Evolutionary conservation across 306 rosid species (phyloP).

Genomic region (Malus asiatica): DNA sequence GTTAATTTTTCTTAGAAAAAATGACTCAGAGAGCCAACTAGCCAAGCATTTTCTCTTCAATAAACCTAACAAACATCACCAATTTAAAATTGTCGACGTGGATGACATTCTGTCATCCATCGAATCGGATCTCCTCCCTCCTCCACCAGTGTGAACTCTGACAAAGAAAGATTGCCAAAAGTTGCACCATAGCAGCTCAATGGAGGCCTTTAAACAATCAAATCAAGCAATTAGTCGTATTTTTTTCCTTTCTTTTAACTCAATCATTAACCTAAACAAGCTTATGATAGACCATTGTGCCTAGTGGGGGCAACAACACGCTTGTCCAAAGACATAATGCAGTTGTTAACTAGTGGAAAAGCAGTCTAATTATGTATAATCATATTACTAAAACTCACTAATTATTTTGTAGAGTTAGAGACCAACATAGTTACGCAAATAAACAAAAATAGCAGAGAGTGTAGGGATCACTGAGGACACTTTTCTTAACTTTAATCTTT

Average conservation of each 20-base stretch:
- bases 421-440: slow-evolving; percentile 64
- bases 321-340: slow-evolving; percentile 17
- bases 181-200: slow-evolving; percentile 14
- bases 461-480: slow-evolving; percentile 39
- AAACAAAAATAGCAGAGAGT: slow-evolving; percentile 25
- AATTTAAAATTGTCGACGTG: background rate
- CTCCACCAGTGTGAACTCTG: slow-evolving; percentile 26
- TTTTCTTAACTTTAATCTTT: slow-evolving; percentile 12
- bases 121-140: background rate
- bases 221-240: slow-evolving; percentile 5
- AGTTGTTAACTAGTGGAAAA: slow-evolving; percentile 16
- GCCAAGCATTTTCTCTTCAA: background rate
- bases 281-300: slow-evolving; percentile 14
- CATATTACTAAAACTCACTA: slow-evolving; percentile 1
- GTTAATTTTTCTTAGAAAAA: too few relatives aligned
- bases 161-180: slow-evolving; percentile 8
- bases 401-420: slow-evolving; percentile 48
- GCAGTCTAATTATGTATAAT: slow-evolving; percentile 2
- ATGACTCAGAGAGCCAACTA: too few relatives aligned
- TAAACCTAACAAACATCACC: background rate
- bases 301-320: slow-evolving; percentile 24
- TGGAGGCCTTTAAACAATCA: slow-evolving; percentile 34
- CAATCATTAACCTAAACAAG: slow-evolving; percentile 17
- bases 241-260: background rate
- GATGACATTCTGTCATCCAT: background rate